Base-by-base conservation (phyloP, 1,284 basidiomycete genomes). In the Farysia itapuensis region DNA sequence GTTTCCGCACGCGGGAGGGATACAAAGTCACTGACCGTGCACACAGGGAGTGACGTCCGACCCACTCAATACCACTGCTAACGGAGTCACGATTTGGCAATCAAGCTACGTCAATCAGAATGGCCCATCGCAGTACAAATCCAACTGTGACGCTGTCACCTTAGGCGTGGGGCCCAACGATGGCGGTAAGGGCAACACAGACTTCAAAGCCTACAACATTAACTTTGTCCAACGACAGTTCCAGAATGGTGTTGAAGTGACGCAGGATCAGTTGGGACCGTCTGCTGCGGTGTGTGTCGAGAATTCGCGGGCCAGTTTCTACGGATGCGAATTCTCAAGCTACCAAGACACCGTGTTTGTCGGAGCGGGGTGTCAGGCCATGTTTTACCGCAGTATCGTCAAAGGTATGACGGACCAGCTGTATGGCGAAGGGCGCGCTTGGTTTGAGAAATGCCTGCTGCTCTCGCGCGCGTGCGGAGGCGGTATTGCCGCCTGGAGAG, bases 171-270 rank as follows among this genome's bases (percentile, higher is more conserved):
- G 46, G 8, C 9, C 9, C 39, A 39, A 32, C 5, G 42, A 21
- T 4, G 18, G 53, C 24, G 6, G 37, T 24, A 18, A 33, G 15
- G 33, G 43, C 15, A n/a, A 9, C 16, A 24, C 34, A 12, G 43
- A 60, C 25, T 60, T 60, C 34, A 49, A 50, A n/a, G 51, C 57
- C 11, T 60, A 60, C 46, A 60, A 60, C 28, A 49, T 60, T 33
- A 34, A 60, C 24, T 54, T 60, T 18, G 22, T 25, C 16, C 50
- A 60, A 21, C 42, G 51, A 4, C 50, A 53, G 28, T 43, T 39
- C 23, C 8, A 33, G 13, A 8, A 54, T 5, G 46, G 51, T 5
- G 12, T 31, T 11, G 42, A 43, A 11, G 32, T 54, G 2, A 54
- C 43, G 8, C 29, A 54, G 19, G 39, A 50, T 22, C 50, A 60